These are phyloP conservation scores for Vinca major DNA, from an alignment of 305 asterid genomes.

Conservation along the genomic window DNA sequence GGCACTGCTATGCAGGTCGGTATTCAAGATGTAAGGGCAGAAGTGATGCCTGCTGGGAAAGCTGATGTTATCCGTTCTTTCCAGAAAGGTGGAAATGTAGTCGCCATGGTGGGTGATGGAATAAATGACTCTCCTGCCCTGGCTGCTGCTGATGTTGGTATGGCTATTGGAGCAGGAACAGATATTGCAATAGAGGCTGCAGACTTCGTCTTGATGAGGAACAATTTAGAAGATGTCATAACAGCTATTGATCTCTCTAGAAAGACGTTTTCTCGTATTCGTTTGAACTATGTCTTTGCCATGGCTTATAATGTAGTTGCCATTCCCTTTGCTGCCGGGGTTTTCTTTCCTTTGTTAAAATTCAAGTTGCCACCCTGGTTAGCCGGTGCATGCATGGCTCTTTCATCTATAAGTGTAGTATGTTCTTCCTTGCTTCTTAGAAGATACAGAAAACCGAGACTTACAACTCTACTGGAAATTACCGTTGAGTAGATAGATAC, in stretches of 20 bases:
- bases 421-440: conserved; percentile 90
- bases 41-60: conserved; percentile 99
- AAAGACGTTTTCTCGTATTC: conserved; percentile 72
- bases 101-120: conserved; percentile 99
- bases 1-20: conserved; percentile 56
- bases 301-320: conserved; percentile 78
- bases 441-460: conserved; percentile 82
- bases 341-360: conserved; percentile 58
- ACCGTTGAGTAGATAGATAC: conserved; percentile 56
- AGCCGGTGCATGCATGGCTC: conserved; percentile 98
- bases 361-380: conserved; percentile 90
- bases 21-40: conserved; percentile 85
- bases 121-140: conserved; percentile 95
- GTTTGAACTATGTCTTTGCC: conserved; percentile 75
- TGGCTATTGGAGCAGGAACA: conserved; percentile 99
- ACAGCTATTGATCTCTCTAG: conserved; percentile 92
- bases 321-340: conserved; percentile 87
- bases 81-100: conserved; percentile 71
- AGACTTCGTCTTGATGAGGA: conserved; percentile 85
- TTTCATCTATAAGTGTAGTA: conserved; percentile 90
- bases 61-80: conserved; percentile 77
- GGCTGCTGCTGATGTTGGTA: conserved; percentile 97
- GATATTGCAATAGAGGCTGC: conserved; percentile 99
- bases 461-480: conserved; percentile 76
- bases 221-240: conserved; percentile 88